A percentile compares a stretch with the other conserved stretches of the same genome.
Conservation (phyloP, 1,284 basidiomycete genomes). For the Malassezia japonica region DNA sequence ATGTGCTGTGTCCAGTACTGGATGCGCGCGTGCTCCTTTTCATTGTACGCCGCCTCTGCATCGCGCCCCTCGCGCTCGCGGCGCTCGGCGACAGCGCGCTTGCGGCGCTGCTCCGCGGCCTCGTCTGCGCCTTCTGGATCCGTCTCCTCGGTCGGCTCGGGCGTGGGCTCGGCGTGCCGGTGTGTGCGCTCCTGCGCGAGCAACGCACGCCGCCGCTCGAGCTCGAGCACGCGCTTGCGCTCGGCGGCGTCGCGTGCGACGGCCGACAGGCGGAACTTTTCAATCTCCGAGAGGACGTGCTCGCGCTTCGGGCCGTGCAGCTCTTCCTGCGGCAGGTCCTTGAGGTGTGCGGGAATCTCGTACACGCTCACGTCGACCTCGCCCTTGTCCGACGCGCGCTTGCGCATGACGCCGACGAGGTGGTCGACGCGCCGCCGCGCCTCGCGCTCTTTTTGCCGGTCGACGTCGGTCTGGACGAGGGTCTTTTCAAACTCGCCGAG, state of each 20-base stretch:
- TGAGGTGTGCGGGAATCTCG: conserved; percentile 82
- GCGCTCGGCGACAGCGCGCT: background rate
- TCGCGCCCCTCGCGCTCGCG: conserved; percentile 5
- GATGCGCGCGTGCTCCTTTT: conserved; percentile 25
- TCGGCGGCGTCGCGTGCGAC: conserved; percentile 42
- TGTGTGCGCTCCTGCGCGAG: conserved; percentile 2
- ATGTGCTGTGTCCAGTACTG: conserved; percentile 21
- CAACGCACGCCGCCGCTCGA: conserved; percentile 25
- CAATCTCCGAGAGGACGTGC: conserved; percentile 85
- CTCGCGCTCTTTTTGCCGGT: conserved; percentile 38
- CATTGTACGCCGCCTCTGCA: conserved; percentile 18
- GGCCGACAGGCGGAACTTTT: conserved; percentile 56
- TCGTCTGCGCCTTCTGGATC: conserved; percentile 22
- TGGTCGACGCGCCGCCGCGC: conserved; percentile 55
- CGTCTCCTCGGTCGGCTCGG: conserved; percentile 1
- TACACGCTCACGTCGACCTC: conserved; percentile 45
- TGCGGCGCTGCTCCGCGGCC: conserved; percentile 17
- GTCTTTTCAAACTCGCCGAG: conserved; percentile 72
- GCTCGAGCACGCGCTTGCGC: conserved; percentile 31
- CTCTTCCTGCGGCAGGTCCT: conserved; percentile 86
- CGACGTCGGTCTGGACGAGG: conserved; percentile 64
- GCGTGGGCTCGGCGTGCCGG: background rate
- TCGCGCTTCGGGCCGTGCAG: conserved; percentile 89
- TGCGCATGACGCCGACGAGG: conserved; percentile 42
- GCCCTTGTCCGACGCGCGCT: conserved; percentile 57